Evolutionary conservation across 768 basidiomycete species (phyloP), one percentile per base, ranked within the genome.

Genomic region (Holtermanniella nyarrowii): DNA sequence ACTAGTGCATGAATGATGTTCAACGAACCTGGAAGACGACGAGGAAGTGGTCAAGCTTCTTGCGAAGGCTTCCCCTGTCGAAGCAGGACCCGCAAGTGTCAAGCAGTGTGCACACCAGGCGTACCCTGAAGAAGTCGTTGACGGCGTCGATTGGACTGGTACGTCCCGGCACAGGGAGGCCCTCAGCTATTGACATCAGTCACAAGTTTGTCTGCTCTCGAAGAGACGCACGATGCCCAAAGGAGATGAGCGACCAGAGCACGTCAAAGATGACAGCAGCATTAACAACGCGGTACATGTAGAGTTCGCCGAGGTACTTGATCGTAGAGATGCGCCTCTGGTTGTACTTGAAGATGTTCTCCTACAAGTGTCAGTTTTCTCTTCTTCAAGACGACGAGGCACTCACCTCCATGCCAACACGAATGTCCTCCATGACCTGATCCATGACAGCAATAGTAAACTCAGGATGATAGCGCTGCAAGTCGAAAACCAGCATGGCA

Each of bases 41-140:
- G 57, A 99, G 73, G 67, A 95, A 93, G 60, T 82, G 84, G 72
- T 97, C 95, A 21, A 99, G 74, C 68, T 91, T 96, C 76, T 85
- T 85, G 72, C 83, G 87, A 68, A 88, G 86, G 3, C 84, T 82
- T 0, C 93, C 95, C 39, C 84, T 82, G 70, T 96, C 93, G 71
- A 99, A 97, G 73, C 93, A 97, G 79, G 91, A 88, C 18, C 93
- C 95, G 67, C 89, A 91, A 0, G 91, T 88, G 71, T 97, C 93
- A 18, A 99, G 76, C 37, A 99, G 76, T 5, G 85, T 85, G 67
- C 95, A 97, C 42, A 93, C 81, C 48, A 99, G 77, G 12, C 95
- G 79, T 50, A 96, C 72, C 26, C 95, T 82, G 79, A 99, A 99
- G 72, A 86, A 97, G 68, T 99, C 95, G 69, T 96, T 88, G 0